These are phyloP conservation scores for Phytophthora quininea DNA, from an alignment of 352 stramenopile genomes.

Conservation along the genomic window DNA sequence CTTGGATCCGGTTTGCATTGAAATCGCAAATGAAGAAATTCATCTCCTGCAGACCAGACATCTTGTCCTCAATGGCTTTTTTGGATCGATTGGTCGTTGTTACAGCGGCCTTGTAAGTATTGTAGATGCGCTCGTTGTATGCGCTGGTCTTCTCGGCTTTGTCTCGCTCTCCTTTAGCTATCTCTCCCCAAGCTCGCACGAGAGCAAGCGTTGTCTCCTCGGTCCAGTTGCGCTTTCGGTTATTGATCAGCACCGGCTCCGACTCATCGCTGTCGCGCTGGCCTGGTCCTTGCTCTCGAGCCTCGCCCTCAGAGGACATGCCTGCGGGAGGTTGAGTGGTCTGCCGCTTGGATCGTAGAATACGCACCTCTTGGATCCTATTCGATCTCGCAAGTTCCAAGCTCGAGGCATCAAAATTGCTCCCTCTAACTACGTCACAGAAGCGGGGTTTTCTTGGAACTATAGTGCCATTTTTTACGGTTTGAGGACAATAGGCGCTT, in stretches of 20 bases:
- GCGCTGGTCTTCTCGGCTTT: background rate
- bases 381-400: background rate
- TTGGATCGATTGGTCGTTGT: background rate
- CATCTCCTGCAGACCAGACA: background rate
- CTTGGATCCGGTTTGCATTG: background rate
- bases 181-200: background rate
- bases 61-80: background rate
- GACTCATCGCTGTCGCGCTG: background rate
- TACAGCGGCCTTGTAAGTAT: background rate
- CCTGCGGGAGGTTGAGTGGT: background rate
- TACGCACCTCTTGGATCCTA: background rate
- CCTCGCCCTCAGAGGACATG: background rate
- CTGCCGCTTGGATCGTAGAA: no score
- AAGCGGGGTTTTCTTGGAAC: background rate
- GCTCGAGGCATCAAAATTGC: background rate
- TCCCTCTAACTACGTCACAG: background rate
- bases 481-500: background rate
- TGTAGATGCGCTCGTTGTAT: background rate
- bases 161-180: background rate
- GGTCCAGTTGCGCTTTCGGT: constrained; percentile 5
- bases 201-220: background rate
- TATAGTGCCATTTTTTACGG: background rate
- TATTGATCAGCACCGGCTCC: background rate
- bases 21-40: constrained; percentile 4
- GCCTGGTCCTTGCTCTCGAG: background rate